Evolutionary conservation across 1,139 yeast species (phyloP).

Genomic region (Diutina pseudorugosa): DNA sequence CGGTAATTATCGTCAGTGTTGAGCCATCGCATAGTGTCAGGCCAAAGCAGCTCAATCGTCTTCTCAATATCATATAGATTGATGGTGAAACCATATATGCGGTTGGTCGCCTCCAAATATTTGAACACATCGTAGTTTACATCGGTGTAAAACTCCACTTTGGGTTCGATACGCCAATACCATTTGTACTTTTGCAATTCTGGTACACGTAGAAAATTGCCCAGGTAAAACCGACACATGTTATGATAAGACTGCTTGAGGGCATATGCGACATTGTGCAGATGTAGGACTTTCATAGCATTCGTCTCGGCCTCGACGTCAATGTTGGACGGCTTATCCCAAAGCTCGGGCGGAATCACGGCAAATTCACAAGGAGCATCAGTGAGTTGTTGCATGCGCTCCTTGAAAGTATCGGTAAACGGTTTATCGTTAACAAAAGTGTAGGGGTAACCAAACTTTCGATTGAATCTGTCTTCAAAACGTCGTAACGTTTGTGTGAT

Average conservation of each 20-base stretch:
- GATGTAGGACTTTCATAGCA: constrained; percentile 26
- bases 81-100: constrained; percentile 60
- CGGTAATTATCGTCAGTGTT: constrained; percentile 46
- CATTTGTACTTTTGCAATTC: constrained; percentile 40
- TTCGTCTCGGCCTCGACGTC: constrained; percentile 29
- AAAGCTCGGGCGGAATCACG: constrained; percentile 37
- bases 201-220: constrained; percentile 50
- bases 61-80: constrained; percentile 58
- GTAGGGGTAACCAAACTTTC: constrained; percentile 66
- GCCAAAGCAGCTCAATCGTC: constrained; percentile 54
- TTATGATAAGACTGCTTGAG: constrained; percentile 54
- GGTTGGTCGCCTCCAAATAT: constrained; percentile 52
- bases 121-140: constrained; percentile 67
- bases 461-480: constrained; percentile 55
- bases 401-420: constrained; percentile 46
- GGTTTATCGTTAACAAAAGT: constrained; percentile 65
- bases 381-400: constrained; percentile 24
- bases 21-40: constrained; percentile 50
- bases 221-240: constrained; percentile 68
- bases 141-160: constrained; percentile 52
- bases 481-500: constrained; percentile 41
- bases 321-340: constrained; percentile 56
- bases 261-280: constrained; percentile 52
- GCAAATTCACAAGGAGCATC: constrained; percentile 49
- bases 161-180: constrained; percentile 81